These are phyloP conservation scores for Luffa acutangula DNA, from an alignment of 306 rosid genomes.

Conservation along the genomic window DNA sequence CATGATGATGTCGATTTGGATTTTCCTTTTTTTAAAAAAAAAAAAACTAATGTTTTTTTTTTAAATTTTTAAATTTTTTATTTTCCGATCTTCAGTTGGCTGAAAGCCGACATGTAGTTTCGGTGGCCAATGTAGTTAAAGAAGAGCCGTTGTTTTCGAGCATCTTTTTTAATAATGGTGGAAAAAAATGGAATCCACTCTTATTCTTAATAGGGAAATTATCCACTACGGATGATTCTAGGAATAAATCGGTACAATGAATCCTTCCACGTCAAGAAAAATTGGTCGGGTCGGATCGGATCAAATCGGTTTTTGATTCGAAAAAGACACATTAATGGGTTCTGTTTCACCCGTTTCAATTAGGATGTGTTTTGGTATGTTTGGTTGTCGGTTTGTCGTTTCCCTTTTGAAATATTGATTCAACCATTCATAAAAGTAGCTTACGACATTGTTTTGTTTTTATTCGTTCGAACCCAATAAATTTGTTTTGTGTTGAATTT, in stretches of 20 bases:
- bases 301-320: not conserved
- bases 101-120: conserved; percentile 6
- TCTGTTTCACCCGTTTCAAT: too few relatives aligned
- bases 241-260: not conserved
- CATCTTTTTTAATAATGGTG: not conserved
- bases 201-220: not conserved
- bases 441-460: not conserved
- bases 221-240: not conserved
- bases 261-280: not conserved
- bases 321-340: too few relatives aligned
- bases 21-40: too few relatives aligned
- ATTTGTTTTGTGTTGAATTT: not conserved
- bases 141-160: not conserved
- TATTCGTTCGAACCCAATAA: too few relatives aligned
- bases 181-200: not conserved
- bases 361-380: too few relatives aligned
- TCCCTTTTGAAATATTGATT: not conserved
- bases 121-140: not conserved
- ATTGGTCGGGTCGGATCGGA: not conserved
- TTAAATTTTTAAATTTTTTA: not conserved
- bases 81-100: not conserved
- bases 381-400: too few relatives aligned
- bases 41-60: too few relatives aligned
- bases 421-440: not conserved
- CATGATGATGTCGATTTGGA: not conserved